These are phyloP conservation scores for Gautieria morchelliformis DNA, from an alignment of 768 basidiomycete genomes.

Conservation along the genomic window DNA sequence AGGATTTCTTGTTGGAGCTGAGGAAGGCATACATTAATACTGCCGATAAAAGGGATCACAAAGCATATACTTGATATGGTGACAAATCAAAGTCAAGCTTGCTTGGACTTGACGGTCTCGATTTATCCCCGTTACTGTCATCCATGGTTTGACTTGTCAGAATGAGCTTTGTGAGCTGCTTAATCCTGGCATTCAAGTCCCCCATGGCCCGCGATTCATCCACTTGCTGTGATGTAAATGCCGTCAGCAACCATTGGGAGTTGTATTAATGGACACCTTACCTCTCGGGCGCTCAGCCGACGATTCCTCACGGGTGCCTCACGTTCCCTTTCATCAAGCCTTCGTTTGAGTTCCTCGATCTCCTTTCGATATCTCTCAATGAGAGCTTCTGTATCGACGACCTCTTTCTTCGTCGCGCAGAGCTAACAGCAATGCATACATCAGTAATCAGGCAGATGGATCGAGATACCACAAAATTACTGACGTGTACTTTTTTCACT, in stretches of 20 bases:
- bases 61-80: conserved; percentile 58
- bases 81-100: conserved; percentile 89
- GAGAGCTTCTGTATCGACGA: conserved; percentile 87
- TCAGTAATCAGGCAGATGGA: too few species aligned
- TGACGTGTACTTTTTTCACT: conserved; percentile 78
- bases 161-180: conserved; percentile 76
- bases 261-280: conserved; percentile 12
- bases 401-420: conserved; percentile 85
- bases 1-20: conserved; percentile 87
- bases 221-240: conserved; percentile 47
- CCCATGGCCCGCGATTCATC: conserved; percentile 81
- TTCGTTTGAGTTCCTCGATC: conserved; percentile 78
- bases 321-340: conserved; percentile 61
- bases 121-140: conserved; percentile 56
- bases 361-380: conserved; percentile 92
- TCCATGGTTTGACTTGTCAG: conserved; percentile 79
- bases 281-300: conserved; percentile 44
- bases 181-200: conserved; percentile 70
- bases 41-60: background rate
- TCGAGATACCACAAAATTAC: conserved; percentile 12
- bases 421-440: conserved; percentile 29
- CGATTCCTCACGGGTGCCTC: conserved; percentile 43
- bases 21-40: background rate
- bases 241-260: background rate
- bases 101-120: conserved; percentile 70